Conservation (phyloP, 202 grass and related monocot species). For the Dendrocalamus latiflorus region DNA sequence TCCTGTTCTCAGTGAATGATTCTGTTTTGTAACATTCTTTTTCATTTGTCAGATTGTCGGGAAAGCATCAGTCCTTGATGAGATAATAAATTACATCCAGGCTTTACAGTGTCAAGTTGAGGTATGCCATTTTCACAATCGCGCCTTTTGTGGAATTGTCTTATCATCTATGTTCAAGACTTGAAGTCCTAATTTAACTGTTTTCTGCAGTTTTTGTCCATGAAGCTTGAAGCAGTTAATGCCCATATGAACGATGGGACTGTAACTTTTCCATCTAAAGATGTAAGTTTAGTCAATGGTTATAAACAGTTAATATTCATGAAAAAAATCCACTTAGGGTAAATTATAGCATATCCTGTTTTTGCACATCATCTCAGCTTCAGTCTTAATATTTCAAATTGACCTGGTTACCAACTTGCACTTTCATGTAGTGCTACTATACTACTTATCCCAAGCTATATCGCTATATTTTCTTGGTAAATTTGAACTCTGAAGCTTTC, state of each 20-base stretch:
- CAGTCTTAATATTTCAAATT: background rate
- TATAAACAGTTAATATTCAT: constrained; percentile 3
- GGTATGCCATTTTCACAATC: constrained; percentile 34
- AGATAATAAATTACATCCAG: constrained; percentile 97
- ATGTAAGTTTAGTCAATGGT: constrained; percentile 55
- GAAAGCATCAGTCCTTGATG: constrained; percentile 84
- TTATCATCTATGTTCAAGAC: background rate
- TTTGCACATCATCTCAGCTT: background rate
- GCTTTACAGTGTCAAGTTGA: constrained; percentile 81
- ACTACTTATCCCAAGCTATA: background rate
- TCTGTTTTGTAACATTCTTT: background rate
- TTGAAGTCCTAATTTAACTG: background rate
- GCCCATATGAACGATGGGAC: constrained; percentile 38
- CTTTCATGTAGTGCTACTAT: background rate
- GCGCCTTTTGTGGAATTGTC: background rate
- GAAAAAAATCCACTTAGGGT: background rate
- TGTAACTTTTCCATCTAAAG: constrained; percentile 54
- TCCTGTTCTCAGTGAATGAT: constrained; percentile 5
- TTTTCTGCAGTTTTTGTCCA: constrained; percentile 74
- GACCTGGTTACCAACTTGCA: background rate
- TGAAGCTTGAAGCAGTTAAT: constrained; percentile 94
- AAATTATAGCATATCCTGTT: background rate
- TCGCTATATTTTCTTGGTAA: background rate
- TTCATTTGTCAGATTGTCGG: constrained; percentile 61
- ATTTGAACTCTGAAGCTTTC: background rate